Percentiles rank a stretch among this genome's conserved stretches.
These are phyloP conservation scores for Auriculariales sp. DNA, from an alignment of 768 basidiomycete species.

Conservation along the genomic window DNA sequence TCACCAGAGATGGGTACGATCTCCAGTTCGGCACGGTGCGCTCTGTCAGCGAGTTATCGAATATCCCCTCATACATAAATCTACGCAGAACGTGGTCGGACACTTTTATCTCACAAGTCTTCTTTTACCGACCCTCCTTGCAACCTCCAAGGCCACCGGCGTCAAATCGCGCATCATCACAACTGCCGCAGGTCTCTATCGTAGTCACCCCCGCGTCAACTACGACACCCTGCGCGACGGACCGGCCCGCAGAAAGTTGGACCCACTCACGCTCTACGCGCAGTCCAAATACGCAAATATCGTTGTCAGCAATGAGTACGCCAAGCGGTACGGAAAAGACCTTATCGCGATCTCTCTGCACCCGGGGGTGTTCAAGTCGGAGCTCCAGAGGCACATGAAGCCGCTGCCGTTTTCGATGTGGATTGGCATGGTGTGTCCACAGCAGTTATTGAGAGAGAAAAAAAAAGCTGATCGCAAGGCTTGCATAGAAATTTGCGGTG, in stretches of 20 bases:
- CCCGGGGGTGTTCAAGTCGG: slow-evolving; percentile 3
- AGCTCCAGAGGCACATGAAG: slow-evolving; percentile 1
- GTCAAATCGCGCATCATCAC: slow-evolving; percentile 25
- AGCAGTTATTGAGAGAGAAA: not conserved
- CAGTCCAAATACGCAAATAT: slow-evolving; percentile 13
- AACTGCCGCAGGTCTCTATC: no score
- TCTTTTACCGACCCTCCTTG: slow-evolving; percentile 26
- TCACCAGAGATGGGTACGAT: slow-evolving; percentile 6
- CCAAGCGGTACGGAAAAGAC: slow-evolving; percentile 4
- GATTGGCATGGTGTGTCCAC: slow-evolving; percentile 7
- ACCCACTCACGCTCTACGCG: slow-evolving; percentile 15
- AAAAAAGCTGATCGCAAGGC: not conserved
- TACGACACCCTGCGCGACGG: slow-evolving; percentile 28
- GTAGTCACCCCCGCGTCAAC: slow-evolving; percentile 14
- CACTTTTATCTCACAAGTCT: slow-evolving; percentile 17
- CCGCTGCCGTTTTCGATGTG: no score
- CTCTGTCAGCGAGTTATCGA: slow-evolving; percentile 1
- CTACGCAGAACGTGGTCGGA: slow-evolving; percentile 23
- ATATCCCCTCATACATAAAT: slow-evolving; percentile 8
- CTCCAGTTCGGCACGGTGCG: slow-evolving; percentile 5
- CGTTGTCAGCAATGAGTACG: slow-evolving; percentile 3
- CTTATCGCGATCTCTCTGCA: slow-evolving; percentile 4
- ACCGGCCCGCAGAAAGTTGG: slow-evolving; percentile 14
- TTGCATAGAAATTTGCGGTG: not conserved
- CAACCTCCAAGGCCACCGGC: slow-evolving; percentile 14